Evolutionary conservation across 768 basidiomycete species (phyloP).

Genomic region (Melanogaster broomeanus): DNA sequence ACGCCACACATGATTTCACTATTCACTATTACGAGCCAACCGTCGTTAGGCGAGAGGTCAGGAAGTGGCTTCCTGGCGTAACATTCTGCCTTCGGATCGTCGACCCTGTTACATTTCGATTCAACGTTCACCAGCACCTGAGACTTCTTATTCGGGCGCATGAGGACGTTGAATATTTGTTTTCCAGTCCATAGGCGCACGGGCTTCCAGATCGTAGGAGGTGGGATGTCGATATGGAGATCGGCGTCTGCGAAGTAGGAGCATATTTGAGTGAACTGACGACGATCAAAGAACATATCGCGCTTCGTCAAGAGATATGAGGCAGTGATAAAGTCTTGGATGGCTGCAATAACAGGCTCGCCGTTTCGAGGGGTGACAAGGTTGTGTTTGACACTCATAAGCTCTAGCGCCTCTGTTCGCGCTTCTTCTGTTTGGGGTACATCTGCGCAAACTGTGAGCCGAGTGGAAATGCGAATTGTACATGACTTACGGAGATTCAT

Average conservation of each 20-base stretch:
- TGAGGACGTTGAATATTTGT: conserved; percentile 96
- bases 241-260: conserved; percentile 92
- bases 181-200: conserved; percentile 96
- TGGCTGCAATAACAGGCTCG: conserved; percentile 98
- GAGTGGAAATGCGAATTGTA: conserved; percentile 1
- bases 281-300: conserved; percentile 91
- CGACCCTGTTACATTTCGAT: conserved; percentile 89
- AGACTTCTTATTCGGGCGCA: conserved; percentile 87
- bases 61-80: conserved; percentile 65
- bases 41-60: conserved; percentile 95
- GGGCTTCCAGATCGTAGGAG: conserved; percentile 93
- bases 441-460: conserved; percentile 48
- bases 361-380: conserved; percentile 98
- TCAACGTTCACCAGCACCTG: conserved; percentile 93
- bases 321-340: conserved; percentile 99
- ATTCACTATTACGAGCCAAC: conserved; percentile 95
- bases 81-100: conserved; percentile 69
- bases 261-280: conserved; percentile 95
- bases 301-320: conserved; percentile 93
- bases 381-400: conserved; percentile 97
- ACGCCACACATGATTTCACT: conserved; percentile 99
- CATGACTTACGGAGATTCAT: conserved; percentile 91
- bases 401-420: conserved; percentile 91
- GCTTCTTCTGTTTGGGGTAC: conserved; percentile 99
- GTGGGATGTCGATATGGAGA: conserved; percentile 92